Evolutionary conservation across 2,329 filamentous ascomycete genomes (phyloP).

Genomic region (Endothia cerciana): DNA sequence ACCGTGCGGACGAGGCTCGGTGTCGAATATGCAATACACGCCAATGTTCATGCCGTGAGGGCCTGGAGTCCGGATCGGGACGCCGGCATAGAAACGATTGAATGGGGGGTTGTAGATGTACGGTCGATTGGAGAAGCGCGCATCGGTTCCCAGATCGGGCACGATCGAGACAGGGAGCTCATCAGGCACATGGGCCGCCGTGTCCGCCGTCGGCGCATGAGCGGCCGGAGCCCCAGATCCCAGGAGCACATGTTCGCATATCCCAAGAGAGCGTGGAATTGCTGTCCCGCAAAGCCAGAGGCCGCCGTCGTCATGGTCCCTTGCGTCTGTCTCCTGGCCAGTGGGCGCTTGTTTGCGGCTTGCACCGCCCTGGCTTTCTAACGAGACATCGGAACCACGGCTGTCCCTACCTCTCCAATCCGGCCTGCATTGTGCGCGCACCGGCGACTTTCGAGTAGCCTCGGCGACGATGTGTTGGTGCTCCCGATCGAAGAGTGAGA

Average conservation of each 20-base stretch:
- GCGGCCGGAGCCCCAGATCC: neutral
- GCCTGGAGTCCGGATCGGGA: conserved; percentile 43
- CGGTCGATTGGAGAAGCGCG: conserved; percentile 36
- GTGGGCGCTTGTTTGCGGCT: neutral
- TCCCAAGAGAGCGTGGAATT: conserved; percentile 36
- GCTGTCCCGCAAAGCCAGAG: conserved; percentile 37
- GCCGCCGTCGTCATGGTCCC: conserved; percentile 21
- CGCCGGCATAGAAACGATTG: conserved; percentile 45
- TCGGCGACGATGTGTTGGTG: conserved; percentile 57
- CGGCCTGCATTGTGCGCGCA: neutral
- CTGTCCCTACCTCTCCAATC: neutral
- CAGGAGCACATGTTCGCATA: conserved; percentile 39
- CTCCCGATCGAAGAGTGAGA: conserved; percentile 55
- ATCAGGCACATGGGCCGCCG: neutral
- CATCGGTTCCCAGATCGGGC: conserved; percentile 39
- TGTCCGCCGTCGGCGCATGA: neutral
- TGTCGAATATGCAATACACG: conserved; percentile 42
- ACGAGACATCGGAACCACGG: neutral
- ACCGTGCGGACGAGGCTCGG: conserved; percentile 32
- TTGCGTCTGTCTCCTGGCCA: neutral
- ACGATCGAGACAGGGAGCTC: conserved; percentile 41
- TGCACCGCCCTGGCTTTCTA: neutral
- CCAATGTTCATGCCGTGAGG: conserved; percentile 47
- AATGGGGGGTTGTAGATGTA: conserved; percentile 33
- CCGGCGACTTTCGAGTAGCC: conserved; percentile 46